Base-by-base conservation (phyloP, 768 basidiomycete genomes). In the Tylopilus rubrobrunneus region DNA sequence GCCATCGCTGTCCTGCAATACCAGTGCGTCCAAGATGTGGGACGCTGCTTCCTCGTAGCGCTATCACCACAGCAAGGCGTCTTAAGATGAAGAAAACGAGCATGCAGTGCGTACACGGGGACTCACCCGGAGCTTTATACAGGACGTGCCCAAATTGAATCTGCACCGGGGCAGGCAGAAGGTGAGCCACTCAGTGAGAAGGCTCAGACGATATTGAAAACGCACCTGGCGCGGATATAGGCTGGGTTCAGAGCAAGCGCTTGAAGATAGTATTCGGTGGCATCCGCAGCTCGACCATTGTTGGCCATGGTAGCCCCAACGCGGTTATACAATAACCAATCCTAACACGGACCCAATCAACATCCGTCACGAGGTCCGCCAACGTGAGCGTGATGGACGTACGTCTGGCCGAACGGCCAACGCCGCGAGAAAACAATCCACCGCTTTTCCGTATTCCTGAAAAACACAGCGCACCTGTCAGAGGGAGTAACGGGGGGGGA, bases 251-350 rank as follows among this genome's bases (percentile, higher is more conserved):
- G 75, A 62, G 91, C 87, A 31, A 97, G 77, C 2, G 95, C 95
- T 31, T 79, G 82, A 63, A 84, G 80, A 71, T 98, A 98, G 67
- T 92, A 96, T 54, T 86, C 76, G 3, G 94, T 75, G n/a, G 95
- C 95, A 49, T 91, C 83, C 34, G 80, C 82, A 12, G 92, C 79
- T 50, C 75, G 76, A 23, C 93, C 86, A 62, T 83, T 90, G 70
- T 97, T 98, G 25, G 95, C 95, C 74, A 94, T 84, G 6, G 92
- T 95, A 15, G 95, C 95, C 14, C 95, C 95, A 40, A 96, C 88
- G 15, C 95, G 83, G 65, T 98, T 98, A 71, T 90, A 96, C 53
- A 98, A 71, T 37, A 91, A 73, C 86, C 89, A 96, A 66, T 98
- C 94, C 91, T 95, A 62, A 52, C 17, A 21, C 28, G 12, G 25